Conservation (phyloP, 2,329 filamentous ascomycete species). For the Venturiaceae sp. region DNA sequence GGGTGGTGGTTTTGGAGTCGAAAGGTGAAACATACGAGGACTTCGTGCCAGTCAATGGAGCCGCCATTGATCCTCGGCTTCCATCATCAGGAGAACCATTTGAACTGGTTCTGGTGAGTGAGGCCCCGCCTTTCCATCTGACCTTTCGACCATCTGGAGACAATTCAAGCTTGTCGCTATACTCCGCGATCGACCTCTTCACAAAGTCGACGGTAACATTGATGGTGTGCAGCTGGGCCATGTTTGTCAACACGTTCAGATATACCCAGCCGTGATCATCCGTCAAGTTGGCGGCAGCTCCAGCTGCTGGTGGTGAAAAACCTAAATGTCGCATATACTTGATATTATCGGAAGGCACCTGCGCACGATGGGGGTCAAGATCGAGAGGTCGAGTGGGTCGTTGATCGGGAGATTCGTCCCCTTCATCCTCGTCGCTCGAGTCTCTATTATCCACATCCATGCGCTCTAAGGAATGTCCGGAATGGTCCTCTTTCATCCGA, state of each 20-base stretch:
- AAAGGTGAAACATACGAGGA: background rate
- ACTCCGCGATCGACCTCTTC: conserved; percentile 57
- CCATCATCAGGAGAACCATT: conserved; percentile 36
- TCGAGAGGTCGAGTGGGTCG: conserved; percentile 68
- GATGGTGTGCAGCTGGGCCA: conserved; percentile 78
- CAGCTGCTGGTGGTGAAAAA: conserved; percentile 49
- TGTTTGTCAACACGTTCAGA: conserved; percentile 66
- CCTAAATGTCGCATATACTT: conserved; percentile 69
- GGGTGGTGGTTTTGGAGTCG: background rate
- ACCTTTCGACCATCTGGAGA: conserved; percentile 71
- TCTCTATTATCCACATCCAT: background rate
- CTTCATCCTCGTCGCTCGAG: background rate
- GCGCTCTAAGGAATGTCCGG: background rate
- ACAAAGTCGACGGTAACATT: conserved; percentile 75
- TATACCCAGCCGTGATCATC: conserved; percentile 74
- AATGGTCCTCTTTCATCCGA: background rate
- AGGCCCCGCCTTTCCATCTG: conserved; percentile 63
- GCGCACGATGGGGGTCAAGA: conserved; percentile 66
- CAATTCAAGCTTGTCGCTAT: conserved; percentile 67
- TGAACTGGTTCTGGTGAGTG: conserved; percentile 56
- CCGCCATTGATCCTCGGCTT: background rate
- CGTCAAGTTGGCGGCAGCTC: conserved; percentile 41
- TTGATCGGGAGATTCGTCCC: conserved; percentile 42
- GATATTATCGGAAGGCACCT: conserved; percentile 68
- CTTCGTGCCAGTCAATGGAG: too few species aligned